Evolutionary conservation across 352 stramenopile genomes (phyloP).

Genomic region (Globisporangium paroecandrum): DNA sequence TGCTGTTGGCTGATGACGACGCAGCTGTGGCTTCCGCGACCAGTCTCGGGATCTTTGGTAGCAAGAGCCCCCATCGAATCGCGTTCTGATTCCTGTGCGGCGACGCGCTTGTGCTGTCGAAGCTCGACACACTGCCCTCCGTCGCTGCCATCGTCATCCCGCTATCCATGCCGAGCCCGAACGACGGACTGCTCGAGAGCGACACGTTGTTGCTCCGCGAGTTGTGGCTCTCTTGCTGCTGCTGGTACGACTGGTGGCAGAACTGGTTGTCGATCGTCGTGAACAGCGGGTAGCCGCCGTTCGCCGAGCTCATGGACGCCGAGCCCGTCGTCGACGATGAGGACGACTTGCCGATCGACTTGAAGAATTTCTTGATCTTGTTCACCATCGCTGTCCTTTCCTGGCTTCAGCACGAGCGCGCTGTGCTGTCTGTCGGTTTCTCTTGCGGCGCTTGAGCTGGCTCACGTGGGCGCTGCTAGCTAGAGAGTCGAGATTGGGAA

Average conservation of each 20-base stretch:
- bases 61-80: slow-evolving; percentile 34
- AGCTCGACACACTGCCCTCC: slow-evolving; percentile 7
- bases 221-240: slow-evolving; percentile 3
- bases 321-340: neutral
- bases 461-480: neutral
- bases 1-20: slow-evolving; percentile 9
- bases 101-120: neutral
- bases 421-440: neutral
- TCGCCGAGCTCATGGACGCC: slow-evolving; percentile 2
- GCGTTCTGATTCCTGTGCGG: neutral
- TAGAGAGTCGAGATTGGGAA: neutral
- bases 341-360: slow-evolving; percentile 40
- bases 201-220: slow-evolving; percentile 4
- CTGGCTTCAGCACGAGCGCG: neutral
- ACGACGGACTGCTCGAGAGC: slow-evolving; percentile 6
- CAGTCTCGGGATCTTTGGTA: slow-evolving; percentile 40
- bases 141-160: neutral
- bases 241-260: slow-evolving; percentile 9
- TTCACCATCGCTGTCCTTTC: slow-evolving; percentile 33
- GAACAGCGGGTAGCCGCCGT: slow-evolving; percentile 12
- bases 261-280: slow-evolving; percentile 21
- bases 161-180: neutral
- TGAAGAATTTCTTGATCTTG: slow-evolving; percentile 52
- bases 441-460: neutral
- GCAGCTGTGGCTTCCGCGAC: slow-evolving; percentile 36